Conservation (phyloP, 805 yeast genomes). For the Komagataella kurtzmanii region DNA sequence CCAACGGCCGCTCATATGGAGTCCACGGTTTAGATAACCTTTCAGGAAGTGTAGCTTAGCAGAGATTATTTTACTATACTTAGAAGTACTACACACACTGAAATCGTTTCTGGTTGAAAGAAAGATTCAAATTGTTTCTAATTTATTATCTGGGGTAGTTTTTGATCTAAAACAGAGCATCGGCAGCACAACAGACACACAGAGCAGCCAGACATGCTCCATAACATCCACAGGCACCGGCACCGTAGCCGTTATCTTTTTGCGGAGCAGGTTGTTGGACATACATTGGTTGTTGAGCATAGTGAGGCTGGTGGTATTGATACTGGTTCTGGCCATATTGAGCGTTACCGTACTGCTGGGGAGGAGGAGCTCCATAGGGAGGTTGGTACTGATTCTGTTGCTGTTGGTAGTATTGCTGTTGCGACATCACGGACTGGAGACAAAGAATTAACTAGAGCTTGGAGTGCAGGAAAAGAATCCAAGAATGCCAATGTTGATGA, state of each 20-base stretch:
- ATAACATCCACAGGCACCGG: conserved; percentile 15
- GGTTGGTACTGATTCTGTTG: conserved; percentile 5
- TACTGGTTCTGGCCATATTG: conserved; percentile 17
- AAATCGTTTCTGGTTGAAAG: neutral
- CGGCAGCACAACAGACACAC: conserved; percentile 5
- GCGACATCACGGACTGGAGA: conserved; percentile 8
- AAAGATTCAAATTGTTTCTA: neutral
- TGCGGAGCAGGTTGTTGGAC: conserved; percentile 12
- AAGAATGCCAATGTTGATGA: neutral
- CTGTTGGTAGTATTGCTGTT: conserved; percentile 1
- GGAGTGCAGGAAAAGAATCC: neutral
- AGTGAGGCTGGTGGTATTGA: conserved; percentile 18
- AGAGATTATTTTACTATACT: neutral
- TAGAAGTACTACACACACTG: neutral
- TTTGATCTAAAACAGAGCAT: neutral
- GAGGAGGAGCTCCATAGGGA: conserved; percentile 11
- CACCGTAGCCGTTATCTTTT: conserved; percentile 2
- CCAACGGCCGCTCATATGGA: neutral
- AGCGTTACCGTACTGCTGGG: conserved; percentile 14
- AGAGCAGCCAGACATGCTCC: conserved; percentile 8
- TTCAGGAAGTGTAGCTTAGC: no score
- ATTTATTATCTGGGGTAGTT: neutral
- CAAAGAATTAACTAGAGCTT: neutral
- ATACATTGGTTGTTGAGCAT: conserved; percentile 15
- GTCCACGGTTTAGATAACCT: neutral